Evolutionary conservation across 2,329 filamentous ascomycete genomes (phyloP).

Genomic region (Epichloe typhina): DNA sequence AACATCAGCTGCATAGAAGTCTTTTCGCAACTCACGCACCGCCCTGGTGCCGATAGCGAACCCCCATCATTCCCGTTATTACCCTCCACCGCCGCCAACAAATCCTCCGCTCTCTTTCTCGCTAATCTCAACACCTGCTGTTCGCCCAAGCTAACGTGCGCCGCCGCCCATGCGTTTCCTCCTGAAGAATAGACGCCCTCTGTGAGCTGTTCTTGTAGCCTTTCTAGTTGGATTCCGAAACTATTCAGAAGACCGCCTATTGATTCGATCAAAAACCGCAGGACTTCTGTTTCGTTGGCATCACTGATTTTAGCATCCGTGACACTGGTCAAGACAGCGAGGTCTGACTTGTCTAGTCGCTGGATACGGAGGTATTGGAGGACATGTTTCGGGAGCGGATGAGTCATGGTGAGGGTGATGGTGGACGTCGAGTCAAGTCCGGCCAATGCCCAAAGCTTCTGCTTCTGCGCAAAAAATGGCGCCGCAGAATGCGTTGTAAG

Average conservation of each 20-base stretch:
- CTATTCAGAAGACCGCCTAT: conserved; percentile 16
- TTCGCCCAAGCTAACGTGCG: conserved; percentile 16
- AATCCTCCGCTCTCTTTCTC: conserved; percentile 17
- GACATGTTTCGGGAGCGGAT: conserved; percentile 20
- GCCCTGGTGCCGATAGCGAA: not conserved
- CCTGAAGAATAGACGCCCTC: conserved; percentile 17
- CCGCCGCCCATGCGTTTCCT: conserved; percentile 23
- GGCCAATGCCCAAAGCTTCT: conserved; percentile 20
- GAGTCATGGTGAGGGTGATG: conserved; percentile 19
- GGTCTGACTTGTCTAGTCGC: conserved; percentile 17
- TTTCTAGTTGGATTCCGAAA: conserved; percentile 18
- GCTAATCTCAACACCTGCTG: conserved; percentile 21
- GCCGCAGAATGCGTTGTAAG: conserved; percentile 20
- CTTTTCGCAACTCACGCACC: conserved; percentile 7
- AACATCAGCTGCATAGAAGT: conserved; percentile 5
- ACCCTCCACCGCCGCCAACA: conserved; percentile 11
- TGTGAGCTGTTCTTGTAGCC: conserved; percentile 18
- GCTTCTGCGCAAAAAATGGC: conserved; percentile 21
- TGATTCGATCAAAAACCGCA: conserved; percentile 20
- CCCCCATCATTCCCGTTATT: not conserved
- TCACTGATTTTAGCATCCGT: conserved; percentile 15
- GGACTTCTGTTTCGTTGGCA: conserved; percentile 19
- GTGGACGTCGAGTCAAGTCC: conserved; percentile 18
- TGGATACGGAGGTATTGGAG: conserved; percentile 24
- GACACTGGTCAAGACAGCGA: conserved; percentile 13